Evolutionary conservation across 2,329 filamentous ascomycete genomes (phyloP), one percentile per base, ranked within the genome.

Genomic region (Stagonosporopsis rhizophila): DNA sequence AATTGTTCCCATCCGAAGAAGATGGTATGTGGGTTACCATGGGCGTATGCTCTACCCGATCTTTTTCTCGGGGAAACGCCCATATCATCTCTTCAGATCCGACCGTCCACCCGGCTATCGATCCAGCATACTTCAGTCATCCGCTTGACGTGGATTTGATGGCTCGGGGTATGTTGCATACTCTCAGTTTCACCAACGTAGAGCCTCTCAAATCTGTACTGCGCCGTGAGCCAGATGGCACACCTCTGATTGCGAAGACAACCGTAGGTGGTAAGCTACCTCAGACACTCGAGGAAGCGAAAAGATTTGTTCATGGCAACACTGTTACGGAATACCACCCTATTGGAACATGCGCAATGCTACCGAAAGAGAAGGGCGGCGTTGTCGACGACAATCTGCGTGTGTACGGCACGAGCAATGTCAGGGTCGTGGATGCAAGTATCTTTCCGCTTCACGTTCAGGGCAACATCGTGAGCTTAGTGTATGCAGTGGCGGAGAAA

Each of bases 71-170:
- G 17, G 80, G 79, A 2, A 74, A 56, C 15, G 63, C 78, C 0
- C 79, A 81, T 53, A 76, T 81, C 37, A 59, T 59, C 0, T 79
- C 77, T 0, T 39, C 75, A 0, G 68, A 79, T 40, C 69, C 75
- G 0, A 62, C 62, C 0, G 67, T 59, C 1, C 61, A 73, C 14
- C 79, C 80, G 0, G 39, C 58, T 1, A 79, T 82, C 49, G 78
- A 83, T 60, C 75, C 77, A 0, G 72, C 71, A 9, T 81, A 80
- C 42, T 69, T 81, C 44, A 71, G 69, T 7, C 77, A 82, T 53
- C 78, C 80, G 0, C 64, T 80, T 4, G 80, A 82, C 51, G 55
- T 79, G 11, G 75, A 81, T 37, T 53, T 82, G 11, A 67, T 76
- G 4, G 75, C 76, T 0, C 72, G 75, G 8, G 66, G 71, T 19